These are phyloP conservation scores for Colletotrichum eremochloae DNA, from an alignment of 2,329 filamentous ascomycete species.

Conservation along the genomic window DNA sequence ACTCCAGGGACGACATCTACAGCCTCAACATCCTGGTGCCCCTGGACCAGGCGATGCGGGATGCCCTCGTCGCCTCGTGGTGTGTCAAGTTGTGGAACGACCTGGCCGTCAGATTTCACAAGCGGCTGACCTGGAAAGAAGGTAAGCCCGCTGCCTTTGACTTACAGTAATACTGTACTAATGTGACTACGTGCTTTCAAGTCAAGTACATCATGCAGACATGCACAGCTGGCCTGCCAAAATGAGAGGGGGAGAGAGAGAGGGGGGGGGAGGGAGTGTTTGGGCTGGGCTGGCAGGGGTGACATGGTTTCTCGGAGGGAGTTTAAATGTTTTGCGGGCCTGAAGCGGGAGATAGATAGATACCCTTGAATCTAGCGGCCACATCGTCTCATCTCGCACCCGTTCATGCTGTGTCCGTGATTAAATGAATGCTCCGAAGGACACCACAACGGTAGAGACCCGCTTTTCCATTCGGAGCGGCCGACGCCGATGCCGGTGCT, in stretches of 20 bases:
- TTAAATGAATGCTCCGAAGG: not conserved
- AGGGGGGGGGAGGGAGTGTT: not conserved
- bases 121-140: slow-evolving; percentile 32
- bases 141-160: not conserved
- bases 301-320: not conserved
- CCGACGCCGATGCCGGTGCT: slow-evolving; percentile 37
- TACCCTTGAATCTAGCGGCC: not conserved
- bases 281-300: no score
- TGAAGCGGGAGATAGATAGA: no score
- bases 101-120: slow-evolving; percentile 43
- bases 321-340: no score
- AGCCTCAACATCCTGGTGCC: slow-evolving; percentile 50
- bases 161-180: not conserved
- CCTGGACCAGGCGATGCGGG: slow-evolving; percentile 48
- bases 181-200: not conserved
- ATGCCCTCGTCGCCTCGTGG: slow-evolving; percentile 54
- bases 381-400: not conserved
- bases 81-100: slow-evolving; percentile 53
- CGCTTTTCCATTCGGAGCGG: slow-evolving; percentile 28
- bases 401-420: not conserved
- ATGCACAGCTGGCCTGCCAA: slow-evolving; percentile 21
- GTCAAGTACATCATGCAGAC: slow-evolving; percentile 36
- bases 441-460: not conserved
- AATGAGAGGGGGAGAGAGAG: not conserved
- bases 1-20: slow-evolving; percentile 46